Conservation (phyloP, 306 rosid species). For the Lagenaria siceraria region DNA sequence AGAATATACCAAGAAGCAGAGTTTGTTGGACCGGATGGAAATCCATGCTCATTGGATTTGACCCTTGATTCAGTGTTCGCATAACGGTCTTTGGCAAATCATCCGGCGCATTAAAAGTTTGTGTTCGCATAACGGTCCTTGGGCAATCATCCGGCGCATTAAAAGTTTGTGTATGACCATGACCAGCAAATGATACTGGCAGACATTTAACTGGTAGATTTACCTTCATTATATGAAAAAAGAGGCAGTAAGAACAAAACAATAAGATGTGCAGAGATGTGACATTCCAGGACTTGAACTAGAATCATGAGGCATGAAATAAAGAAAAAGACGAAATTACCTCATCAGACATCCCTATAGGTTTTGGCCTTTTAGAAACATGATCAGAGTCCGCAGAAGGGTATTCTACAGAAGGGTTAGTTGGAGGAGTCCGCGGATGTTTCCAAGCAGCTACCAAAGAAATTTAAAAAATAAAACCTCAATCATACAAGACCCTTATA, state of each 20-base stretch:
- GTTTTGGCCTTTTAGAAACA: constrained; percentile 80
- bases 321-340: constrained; percentile 21
- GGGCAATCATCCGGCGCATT: constrained; percentile 87
- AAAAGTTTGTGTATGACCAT: constrained; percentile 62
- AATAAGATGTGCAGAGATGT: background rate
- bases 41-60: constrained; percentile 99
- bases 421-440: constrained; percentile 94
- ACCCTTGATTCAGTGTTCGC: constrained; percentile 79
- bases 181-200: constrained; percentile 68
- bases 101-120: constrained; percentile 69
- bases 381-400: constrained; percentile 91
- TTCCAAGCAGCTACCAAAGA: constrained; percentile 67
- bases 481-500: constrained; percentile 3
- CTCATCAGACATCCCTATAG: constrained; percentile 81
- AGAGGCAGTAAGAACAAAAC: background rate
- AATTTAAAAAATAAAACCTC: constrained; percentile 11
- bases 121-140: too few species aligned
- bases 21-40: constrained; percentile 91
- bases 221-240: constrained; percentile 39
- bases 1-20: constrained; percentile 71
- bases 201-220: constrained; percentile 86
- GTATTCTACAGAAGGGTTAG: constrained; percentile 79
- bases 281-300: background rate
- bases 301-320: constrained; percentile 1
- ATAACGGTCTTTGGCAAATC: constrained; percentile 74